These are phyloP conservation scores for Neonectria faginata DNA, from an alignment of 2,329 filamentous ascomycete species.

Conservation along the genomic window DNA sequence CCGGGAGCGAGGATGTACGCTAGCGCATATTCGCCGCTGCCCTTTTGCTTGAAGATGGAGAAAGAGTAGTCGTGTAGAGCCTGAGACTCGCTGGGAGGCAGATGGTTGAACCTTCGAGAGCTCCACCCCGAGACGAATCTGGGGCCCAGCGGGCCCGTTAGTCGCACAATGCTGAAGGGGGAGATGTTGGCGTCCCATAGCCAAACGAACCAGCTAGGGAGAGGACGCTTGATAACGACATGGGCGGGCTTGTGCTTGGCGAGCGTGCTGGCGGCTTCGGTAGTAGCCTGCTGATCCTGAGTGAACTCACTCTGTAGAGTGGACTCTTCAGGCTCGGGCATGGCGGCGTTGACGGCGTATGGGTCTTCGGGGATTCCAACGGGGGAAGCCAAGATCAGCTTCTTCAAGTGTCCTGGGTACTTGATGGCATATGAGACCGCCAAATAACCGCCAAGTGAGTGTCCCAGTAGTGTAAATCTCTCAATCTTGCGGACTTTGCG, in stretches of 20 bases:
- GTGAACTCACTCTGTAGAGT: constrained; percentile 82
- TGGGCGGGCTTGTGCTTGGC: constrained; percentile 50
- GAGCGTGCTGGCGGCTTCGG: constrained; percentile 55
- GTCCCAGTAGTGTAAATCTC: constrained; percentile 91
- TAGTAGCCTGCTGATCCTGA: constrained; percentile 73
- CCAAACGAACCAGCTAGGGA: constrained; percentile 90
- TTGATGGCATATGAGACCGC: constrained; percentile 96
- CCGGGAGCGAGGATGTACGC: constrained; percentile 94
- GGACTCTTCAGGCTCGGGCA: constrained; percentile 82
- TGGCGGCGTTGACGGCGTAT: constrained; percentile 82
- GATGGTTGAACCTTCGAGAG: constrained; percentile 88
- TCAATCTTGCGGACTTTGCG: constrained; percentile 88
- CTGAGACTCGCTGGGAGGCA: constrained; percentile 82
- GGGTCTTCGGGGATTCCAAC: constrained; percentile 96
- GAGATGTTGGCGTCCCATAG: constrained; percentile 98
- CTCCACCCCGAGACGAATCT: constrained; percentile 96
- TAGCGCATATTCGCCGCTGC: constrained; percentile 93
- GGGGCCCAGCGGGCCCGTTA: constrained; percentile 89
- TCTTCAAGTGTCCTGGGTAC: constrained; percentile 94
- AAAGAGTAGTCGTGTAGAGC: constrained; percentile 95
- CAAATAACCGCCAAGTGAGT: constrained; percentile 94
- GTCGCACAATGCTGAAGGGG: constrained; percentile 90
- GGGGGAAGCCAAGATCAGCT: constrained; percentile 93
- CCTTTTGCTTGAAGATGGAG: constrained; percentile 90
- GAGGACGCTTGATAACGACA: constrained; percentile 61